A percentile compares a stretch with the other conserved stretches of the same genome.
These are phyloP conservation scores for Vigna hirtella DNA, from an alignment of 306 rosid genomes.

Conservation along the genomic window DNA sequence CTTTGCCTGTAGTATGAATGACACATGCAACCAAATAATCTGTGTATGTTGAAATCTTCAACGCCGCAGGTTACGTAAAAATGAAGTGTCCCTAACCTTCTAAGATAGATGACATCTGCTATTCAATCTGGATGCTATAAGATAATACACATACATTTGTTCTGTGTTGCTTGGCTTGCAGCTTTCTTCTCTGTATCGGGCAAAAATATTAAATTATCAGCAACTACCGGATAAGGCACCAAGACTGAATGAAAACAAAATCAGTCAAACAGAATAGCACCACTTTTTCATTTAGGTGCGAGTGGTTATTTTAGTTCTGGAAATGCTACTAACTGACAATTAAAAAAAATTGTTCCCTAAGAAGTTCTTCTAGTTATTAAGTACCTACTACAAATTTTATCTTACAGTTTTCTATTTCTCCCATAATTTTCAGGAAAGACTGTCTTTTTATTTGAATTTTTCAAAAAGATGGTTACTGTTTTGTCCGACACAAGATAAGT, in stretches of 20 bases:
- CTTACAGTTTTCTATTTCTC: conserved; percentile 20
- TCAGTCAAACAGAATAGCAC: conserved; percentile 18
- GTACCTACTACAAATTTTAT: conserved; percentile 18
- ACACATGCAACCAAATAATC: conserved; percentile 40
- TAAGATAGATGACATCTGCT: conserved; percentile 45
- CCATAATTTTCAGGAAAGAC: background rate
- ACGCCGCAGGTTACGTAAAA: conserved; percentile 30
- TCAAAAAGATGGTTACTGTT: background rate
- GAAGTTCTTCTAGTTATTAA: background rate
- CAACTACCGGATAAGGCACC: conserved; percentile 17
- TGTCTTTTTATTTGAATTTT: background rate
- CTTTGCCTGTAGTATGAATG: conserved; percentile 35
- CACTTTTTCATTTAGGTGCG: conserved; percentile 1
- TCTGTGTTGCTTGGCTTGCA: conserved; percentile 51
- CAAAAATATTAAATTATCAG: background rate
- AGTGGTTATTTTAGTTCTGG: background rate
- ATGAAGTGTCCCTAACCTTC: conserved; percentile 40
- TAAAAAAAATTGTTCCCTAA: background rate
- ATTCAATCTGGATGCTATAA: conserved; percentile 57
- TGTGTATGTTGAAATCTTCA: conserved; percentile 40
- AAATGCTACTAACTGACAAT: background rate
- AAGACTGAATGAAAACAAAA: conserved; percentile 10
- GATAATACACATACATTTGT: conserved; percentile 79
- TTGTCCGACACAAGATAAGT: background rate
- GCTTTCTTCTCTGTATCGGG: conserved; percentile 78